Conservation (phyloP, 495 filamentous ascomycete species). For the Aeminium ludgeri region DNA sequence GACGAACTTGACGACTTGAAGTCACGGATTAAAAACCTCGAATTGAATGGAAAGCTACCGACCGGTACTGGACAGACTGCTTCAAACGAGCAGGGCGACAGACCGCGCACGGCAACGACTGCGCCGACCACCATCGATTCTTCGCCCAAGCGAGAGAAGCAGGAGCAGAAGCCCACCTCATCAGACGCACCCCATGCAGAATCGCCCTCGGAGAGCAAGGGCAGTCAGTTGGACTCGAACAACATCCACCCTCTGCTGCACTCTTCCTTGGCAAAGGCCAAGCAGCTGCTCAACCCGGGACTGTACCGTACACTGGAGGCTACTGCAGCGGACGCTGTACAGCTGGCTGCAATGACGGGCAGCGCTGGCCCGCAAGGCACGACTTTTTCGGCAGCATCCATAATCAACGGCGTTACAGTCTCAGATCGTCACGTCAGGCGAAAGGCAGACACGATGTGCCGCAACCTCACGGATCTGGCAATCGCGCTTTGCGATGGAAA, state of each 20-base stretch:
- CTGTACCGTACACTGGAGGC: constrained; percentile 68
- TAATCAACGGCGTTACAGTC: constrained; percentile 37
- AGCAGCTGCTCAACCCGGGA: constrained; percentile 44
- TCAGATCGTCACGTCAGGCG: constrained; percentile 69
- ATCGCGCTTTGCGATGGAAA: constrained; percentile 57
- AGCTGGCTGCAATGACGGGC: constrained; percentile 57
- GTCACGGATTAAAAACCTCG: constrained; percentile 80
- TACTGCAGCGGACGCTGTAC: constrained; percentile 64
- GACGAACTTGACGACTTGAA: constrained; percentile 95
- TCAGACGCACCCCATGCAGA: too few species aligned
- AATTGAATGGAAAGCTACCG: constrained; percentile 74
- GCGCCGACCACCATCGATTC: constrained; percentile 85
- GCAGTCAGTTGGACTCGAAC: constrained; percentile 6
- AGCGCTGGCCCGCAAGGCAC: constrained; percentile 37
- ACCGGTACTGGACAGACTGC: constrained; percentile 63
- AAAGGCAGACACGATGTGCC: constrained; percentile 84
- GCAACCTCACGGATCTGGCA: constrained; percentile 82
- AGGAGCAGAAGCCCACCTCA: constrained; percentile 5
- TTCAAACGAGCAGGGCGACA: constrained; percentile 55
- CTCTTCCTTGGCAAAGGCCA: constrained; percentile 62
- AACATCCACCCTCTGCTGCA: constrained; percentile 64
- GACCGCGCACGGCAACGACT: constrained; percentile 79
- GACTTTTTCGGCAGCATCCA: constrained; percentile 47
- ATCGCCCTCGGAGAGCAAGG: neutral
- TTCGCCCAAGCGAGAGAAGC: constrained; percentile 52